A percentile compares a stretch with the other conserved stretches of the same genome.
Evolutionary conservation across 371 early-diverging fungal species (phyloP).

Genomic region (Rhizopus delemar): DNA sequence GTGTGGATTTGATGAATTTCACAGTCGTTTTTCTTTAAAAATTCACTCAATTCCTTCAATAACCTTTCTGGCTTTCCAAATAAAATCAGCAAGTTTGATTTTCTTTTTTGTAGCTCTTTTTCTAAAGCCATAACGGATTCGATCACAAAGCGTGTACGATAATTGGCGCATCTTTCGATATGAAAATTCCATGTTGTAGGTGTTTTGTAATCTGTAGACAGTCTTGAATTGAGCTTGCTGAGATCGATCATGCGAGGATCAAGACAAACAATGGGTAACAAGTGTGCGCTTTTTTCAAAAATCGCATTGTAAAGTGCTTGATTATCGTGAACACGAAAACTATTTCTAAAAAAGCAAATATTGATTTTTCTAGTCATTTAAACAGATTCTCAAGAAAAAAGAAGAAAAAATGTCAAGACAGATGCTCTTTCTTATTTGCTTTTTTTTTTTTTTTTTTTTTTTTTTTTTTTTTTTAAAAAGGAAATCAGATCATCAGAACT

Average conservation of each 20-base stretch:
- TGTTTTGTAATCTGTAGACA: not conserved
- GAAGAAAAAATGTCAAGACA: not conserved
- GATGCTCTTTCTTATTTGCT: not conserved
- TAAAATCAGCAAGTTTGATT: slow-evolving; percentile 23
- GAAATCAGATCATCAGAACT: slow-evolving; percentile 6
- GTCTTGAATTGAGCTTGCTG: slow-evolving; percentile 5
- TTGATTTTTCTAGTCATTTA: slow-evolving; percentile 17
- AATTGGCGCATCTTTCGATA: slow-evolving; percentile 22
- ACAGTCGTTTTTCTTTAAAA: slow-evolving; percentile 12
- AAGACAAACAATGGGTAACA: slow-evolving; percentile 27
- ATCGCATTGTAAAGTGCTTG: slow-evolving; percentile 16
- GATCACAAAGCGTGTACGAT: slow-evolving; percentile 23
- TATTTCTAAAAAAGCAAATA: slow-evolving; percentile 38
- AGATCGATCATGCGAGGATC: slow-evolving; percentile 34
- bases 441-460: not conserved
- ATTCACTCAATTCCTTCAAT: slow-evolving; percentile 16
- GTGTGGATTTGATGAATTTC: slow-evolving; percentile 20
- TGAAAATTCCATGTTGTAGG: slow-evolving; percentile 36
- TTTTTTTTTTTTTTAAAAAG: slow-evolving; percentile 1
- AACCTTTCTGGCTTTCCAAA: slow-evolving; percentile 32
- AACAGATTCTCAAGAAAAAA: not conserved
- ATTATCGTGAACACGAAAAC: slow-evolving; percentile 43
- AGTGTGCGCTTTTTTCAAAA: not conserved
- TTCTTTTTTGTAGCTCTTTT: slow-evolving; percentile 9
- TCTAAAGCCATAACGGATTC: slow-evolving; percentile 30